A percentile compares a stretch with the other conserved stretches of the same genome.
These are phyloP conservation scores for Oropetium thomaeum DNA, from an alignment of 176 grass and related monocot genomes.

Conservation along the genomic window DNA sequence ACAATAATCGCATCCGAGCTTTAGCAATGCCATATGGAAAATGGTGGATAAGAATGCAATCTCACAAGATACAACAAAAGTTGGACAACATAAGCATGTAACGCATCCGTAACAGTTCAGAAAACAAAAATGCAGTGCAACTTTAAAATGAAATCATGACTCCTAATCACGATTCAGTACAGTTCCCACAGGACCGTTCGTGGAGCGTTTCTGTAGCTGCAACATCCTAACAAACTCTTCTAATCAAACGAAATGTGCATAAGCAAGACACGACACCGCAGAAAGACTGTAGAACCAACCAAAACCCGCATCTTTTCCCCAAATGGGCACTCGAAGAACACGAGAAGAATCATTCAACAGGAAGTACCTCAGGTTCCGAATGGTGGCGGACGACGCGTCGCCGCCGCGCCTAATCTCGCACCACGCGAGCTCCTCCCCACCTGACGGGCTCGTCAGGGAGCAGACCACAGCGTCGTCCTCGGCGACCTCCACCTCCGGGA, in stretches of 20 bases:
- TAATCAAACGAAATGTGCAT: not conserved
- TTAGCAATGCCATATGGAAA: slow-evolving; percentile 32
- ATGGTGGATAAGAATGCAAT: not conserved
- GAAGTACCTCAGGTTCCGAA: slow-evolving; percentile 59
- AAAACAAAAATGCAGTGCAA: too few species aligned
- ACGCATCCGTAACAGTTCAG: too few species aligned
- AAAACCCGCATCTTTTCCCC: slow-evolving; percentile 13
- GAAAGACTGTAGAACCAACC: not conserved
- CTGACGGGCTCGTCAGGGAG: slow-evolving; percentile 37
- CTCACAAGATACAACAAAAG: not conserved
- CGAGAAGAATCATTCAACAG: not conserved
- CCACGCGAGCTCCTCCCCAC: slow-evolving; percentile 54
- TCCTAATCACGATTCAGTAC: too few species aligned
- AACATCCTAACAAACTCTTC: not conserved
- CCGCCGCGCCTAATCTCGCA: slow-evolving; percentile 68
- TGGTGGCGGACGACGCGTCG: slow-evolving; percentile 37
- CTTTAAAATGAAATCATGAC: too few species aligned
- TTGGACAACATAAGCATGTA: slow-evolving; percentile 3
- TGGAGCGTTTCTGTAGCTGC: not conserved
- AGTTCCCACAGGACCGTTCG: not conserved
- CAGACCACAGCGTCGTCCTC: slow-evolving; percentile 49
- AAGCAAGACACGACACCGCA: slow-evolving; percentile 1
- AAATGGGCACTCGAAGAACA: not conserved
- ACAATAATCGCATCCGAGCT: slow-evolving; percentile 88
- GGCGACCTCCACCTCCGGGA: slow-evolving; percentile 49